Percentiles rank a stretch among this genome's conserved stretches.
Conservation (phyloP, 345 rosid genomes). For the Passiflora organensis region DNA sequence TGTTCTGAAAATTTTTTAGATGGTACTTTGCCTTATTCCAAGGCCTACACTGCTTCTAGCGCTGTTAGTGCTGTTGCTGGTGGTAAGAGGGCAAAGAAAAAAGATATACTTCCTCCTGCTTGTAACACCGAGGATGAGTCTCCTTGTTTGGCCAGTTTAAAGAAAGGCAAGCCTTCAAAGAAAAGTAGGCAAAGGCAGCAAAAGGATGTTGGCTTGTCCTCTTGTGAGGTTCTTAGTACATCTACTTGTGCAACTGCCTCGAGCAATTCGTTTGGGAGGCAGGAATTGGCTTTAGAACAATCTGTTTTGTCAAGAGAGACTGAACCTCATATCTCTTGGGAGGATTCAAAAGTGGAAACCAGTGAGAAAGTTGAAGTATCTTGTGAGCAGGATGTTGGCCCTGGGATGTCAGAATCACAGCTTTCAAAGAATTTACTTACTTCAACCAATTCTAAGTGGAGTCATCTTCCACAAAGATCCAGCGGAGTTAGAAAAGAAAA, state of each 20-base stretch:
- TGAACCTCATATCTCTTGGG: conserved; percentile 24
- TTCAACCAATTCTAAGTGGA: conserved; percentile 31
- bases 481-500: conserved; percentile 36
- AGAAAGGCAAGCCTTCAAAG: conserved; percentile 39
- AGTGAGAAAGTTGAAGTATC: conserved; percentile 15
- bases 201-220: conserved; percentile 13
- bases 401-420: conserved; percentile 21
- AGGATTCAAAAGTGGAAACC: conserved; percentile 18
- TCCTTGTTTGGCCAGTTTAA: conserved; percentile 21
- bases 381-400: conserved; percentile 15
- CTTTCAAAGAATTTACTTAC: conserved; percentile 19
- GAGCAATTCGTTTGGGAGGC: conserved; percentile 22
- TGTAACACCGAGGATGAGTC: conserved; percentile 29
- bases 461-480: conserved; percentile 34
- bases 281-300: conserved; percentile 22
- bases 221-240: conserved; percentile 22
- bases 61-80: conserved; percentile 27
- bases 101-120: conserved; percentile 29
- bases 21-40: conserved; percentile 34
- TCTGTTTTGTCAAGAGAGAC: conserved; percentile 21
- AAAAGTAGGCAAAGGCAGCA: conserved; percentile 30
- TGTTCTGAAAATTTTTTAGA: conserved; percentile 34
- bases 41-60: conserved; percentile 21
- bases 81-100: conserved; percentile 46
- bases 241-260: conserved; percentile 29